Evolutionary conservation across 495 filamentous ascomycete genomes (phyloP).

Genomic region (Penicillium coprophilum): DNA sequence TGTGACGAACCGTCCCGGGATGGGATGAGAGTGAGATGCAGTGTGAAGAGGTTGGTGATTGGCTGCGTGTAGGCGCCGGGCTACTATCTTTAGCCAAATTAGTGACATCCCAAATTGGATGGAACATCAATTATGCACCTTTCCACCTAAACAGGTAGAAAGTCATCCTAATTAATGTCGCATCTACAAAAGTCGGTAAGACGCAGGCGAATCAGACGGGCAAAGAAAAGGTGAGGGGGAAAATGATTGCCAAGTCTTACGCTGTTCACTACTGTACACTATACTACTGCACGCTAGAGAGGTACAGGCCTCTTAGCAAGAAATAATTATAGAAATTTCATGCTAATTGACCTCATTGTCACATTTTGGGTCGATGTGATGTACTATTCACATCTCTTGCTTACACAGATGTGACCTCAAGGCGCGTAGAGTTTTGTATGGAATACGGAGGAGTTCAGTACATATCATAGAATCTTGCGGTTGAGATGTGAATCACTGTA

Average conservation of each 20-base stretch:
- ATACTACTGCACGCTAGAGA: slow-evolving; percentile 7
- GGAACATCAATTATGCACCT: slow-evolving; percentile 8
- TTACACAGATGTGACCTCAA: slow-evolving; percentile 6
- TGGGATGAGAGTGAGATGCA: neutral
- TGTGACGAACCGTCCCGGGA: slow-evolving; percentile 6
- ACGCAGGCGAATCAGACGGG: neutral
- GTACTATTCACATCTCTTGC: neutral
- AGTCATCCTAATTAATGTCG: slow-evolving; percentile 1
- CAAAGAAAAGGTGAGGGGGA: neutral
- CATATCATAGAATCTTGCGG: neutral
- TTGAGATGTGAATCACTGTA: neutral
- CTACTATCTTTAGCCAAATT: slow-evolving; percentile 15
- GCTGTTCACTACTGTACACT: neutral
- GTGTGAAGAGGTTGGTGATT: slow-evolving; percentile 12
- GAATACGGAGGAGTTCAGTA: neutral
- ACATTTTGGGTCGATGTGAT: neutral
- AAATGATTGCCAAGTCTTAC: slow-evolving; percentile 2
- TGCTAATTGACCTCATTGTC: slow-evolving; percentile 6
- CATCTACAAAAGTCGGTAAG: neutral
- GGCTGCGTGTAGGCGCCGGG: slow-evolving; percentile 8
- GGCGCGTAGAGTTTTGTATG: slow-evolving; percentile 1
- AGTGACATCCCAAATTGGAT: neutral
- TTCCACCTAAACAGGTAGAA: neutral
- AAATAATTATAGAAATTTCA: slow-evolving; percentile 9
- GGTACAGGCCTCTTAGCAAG: neutral